A percentile compares a stretch with the other conserved stretches of the same genome.
phyloP scores from a whole-genome alignment of 257 asterid species.

The Fraxinus quadrangulata region DNA sequence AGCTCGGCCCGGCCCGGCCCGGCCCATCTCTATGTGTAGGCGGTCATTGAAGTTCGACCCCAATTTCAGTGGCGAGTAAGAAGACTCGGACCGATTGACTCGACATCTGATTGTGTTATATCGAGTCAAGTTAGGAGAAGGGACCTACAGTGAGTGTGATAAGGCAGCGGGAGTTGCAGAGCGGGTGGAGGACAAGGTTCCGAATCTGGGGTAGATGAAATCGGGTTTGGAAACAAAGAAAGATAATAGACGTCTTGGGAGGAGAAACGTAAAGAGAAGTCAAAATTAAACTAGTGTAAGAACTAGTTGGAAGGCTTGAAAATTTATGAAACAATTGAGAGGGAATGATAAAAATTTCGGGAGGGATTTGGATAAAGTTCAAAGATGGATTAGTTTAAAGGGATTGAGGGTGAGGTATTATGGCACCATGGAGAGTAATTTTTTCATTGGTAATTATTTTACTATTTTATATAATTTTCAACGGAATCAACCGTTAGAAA shows the following conservation, averaged over 20 bases:
- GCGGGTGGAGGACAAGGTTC: slow-evolving; percentile 34
- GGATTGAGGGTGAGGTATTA: no score
- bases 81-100: slow-evolving; percentile 71
- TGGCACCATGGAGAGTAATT: no score
- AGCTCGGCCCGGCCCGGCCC: no score
- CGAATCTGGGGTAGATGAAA: slow-evolving; percentile 31
- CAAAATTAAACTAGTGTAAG: no score
- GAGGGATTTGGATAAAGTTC: no score
- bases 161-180: slow-evolving; percentile 24
- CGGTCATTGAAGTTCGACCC: slow-evolving; percentile 82
- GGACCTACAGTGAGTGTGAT: slow-evolving; percentile 33
- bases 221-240: slow-evolving; percentile 50
- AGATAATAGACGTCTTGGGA: slow-evolving; percentile 46
- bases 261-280: neutral
- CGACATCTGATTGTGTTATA: slow-evolving; percentile 57
- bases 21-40: slow-evolving; percentile 91
- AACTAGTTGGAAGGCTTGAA: no score
- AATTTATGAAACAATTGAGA: no score
- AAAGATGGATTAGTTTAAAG: no score
- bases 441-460: no score
- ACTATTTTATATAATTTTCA: no score
- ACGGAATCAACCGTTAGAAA: no score
- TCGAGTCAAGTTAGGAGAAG: slow-evolving; percentile 32
- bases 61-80: slow-evolving; percentile 80
- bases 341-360: no score